Evolutionary conservation across 2,329 filamentous ascomycete genomes (phyloP), one percentile per base, ranked within the genome.

Genomic region (Fusarium sublunatum): DNA sequence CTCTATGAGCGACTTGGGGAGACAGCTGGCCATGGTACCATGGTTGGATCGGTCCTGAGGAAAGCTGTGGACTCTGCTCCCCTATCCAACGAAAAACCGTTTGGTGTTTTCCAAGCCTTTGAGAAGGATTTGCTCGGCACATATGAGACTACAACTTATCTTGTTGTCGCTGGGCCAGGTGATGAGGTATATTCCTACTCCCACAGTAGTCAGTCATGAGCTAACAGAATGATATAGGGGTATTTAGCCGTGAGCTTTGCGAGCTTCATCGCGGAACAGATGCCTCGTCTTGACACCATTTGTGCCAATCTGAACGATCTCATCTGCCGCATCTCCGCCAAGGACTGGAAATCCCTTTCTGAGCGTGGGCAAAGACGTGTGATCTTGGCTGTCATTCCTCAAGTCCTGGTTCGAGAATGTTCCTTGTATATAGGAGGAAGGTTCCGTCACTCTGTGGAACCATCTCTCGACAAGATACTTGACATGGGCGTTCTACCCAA

Each of bases 101-200:
- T 15, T 29, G 22, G 47, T 5, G n/a, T 46, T 39, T 13, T 43
- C 34, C 13, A 32, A 26, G 29, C 13, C 24, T 13, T 28, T 34
- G 31, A 38, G 9, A 25, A 35, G 26, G 22, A 34, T 19, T 25
- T 5, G 8, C n/a, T 22, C 28, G n/a, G 28, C 10, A n/a, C 6
- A 12, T n/a, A 19, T 10, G 24, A 26, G 9, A 35, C 11, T n/a
- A 32, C n/a, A 19, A 34, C n/a, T 19, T 28, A 39, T 9, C 9
- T 59, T 15, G 15, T 25, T 26, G 34, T 62, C 32, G 24, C 22
- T 32, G 53, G 29, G 9, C 57, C 46, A 4, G 52, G 42, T 19
- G 35, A 32, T 25, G 22, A 51, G n/a, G 52, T 64, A 50, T 36
- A 39, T 35, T 44, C 10, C 11, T 31, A 13, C 15, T 22, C 31